These are phyloP conservation scores for Aspergillus sclerotiicarbonarius DNA, from an alignment of 495 filamentous ascomycete genomes.

Conservation along the genomic window DNA sequence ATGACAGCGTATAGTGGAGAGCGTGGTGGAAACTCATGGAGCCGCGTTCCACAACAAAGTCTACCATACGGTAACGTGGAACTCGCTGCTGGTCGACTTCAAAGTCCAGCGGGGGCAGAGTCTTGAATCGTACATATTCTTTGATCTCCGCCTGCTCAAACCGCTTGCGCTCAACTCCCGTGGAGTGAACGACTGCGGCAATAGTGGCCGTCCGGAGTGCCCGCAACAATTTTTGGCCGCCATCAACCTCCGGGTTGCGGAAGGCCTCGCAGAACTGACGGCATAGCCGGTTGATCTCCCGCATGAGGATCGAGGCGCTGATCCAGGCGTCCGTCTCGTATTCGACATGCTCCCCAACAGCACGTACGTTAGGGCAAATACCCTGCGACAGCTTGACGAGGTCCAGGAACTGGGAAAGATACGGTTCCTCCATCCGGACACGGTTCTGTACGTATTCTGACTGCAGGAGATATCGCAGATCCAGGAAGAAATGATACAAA, in stretches of 20 bases:
- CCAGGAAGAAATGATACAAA: constrained; percentile 95
- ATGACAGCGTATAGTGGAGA: constrained; percentile 94
- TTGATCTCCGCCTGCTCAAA: constrained; percentile 90
- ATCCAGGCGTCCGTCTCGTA: constrained; percentile 99
- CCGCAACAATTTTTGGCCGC: constrained; percentile 58
- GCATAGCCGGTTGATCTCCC: constrained; percentile 90
- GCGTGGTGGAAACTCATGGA: constrained; percentile 98
- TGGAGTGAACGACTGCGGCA: constrained; percentile 76
- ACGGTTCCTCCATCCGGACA: constrained; percentile 77
- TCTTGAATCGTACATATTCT: constrained; percentile 75
- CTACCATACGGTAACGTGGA: constrained; percentile 63
- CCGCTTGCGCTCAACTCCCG: constrained; percentile 82
- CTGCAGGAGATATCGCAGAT: constrained; percentile 84
- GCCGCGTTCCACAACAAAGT: constrained; percentile 81
- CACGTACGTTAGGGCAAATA: constrained; percentile 89
- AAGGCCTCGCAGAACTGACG: constrained; percentile 87
- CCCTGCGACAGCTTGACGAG: constrained; percentile 94
- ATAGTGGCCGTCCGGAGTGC: constrained; percentile 78
- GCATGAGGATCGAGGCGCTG: constrained; percentile 86
- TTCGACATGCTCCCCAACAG: constrained; percentile 92
- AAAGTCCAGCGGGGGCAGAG: constrained; percentile 74
- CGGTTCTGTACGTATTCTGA: constrained; percentile 83
- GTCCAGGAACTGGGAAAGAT: constrained; percentile 91
- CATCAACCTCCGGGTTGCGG: constrained; percentile 57
- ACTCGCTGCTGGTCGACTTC: constrained; percentile 51